Evolutionary conservation across 768 basidiomycete genomes (phyloP).

Genomic region (Trametes maxima): DNA sequence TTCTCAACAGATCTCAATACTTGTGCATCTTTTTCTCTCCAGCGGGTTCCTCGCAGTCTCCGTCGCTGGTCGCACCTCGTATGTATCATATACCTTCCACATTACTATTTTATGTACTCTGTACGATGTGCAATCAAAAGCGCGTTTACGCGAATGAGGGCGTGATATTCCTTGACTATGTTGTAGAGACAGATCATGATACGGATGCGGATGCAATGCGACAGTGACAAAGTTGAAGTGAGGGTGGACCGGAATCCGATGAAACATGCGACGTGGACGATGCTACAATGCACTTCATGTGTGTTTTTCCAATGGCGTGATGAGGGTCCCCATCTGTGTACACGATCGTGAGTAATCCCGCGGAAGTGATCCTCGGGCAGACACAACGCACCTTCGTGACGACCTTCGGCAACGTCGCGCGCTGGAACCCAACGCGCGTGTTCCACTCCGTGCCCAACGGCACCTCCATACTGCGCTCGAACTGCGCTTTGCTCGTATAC

Average conservation of each 20-base stretch:
- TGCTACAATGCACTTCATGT: slow-evolving; percentile 33
- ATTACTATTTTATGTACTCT: neutral
- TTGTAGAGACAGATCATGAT: neutral
- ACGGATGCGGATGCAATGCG: neutral
- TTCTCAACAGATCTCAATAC: neutral
- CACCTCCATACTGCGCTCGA: slow-evolving; percentile 77
- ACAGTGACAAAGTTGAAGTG: neutral
- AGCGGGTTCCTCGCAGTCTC: neutral
- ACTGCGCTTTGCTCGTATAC: slow-evolving; percentile 92
- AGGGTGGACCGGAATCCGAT: too few relatives aligned
- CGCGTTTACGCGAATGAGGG: neutral
- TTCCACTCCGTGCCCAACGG: slow-evolving; percentile 95
- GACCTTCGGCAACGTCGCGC: slow-evolving; percentile 81
- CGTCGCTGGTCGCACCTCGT: neutral
- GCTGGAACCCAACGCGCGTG: slow-evolving; percentile 81
- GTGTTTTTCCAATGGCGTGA: slow-evolving; percentile 65
- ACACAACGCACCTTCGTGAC: slow-evolving; percentile 71
- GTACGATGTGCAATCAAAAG: neutral
- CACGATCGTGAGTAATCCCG: neutral
- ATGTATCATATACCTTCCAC: neutral
- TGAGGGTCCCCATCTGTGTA: slow-evolving; percentile 65
- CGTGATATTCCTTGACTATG: neutral
- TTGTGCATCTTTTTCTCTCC: neutral
- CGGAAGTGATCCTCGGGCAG: too few relatives aligned
- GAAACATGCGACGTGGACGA: neutral